These are phyloP conservation scores for Phylloporus scabripes DNA, from an alignment of 768 basidiomycete genomes.

Conservation along the genomic window DNA sequence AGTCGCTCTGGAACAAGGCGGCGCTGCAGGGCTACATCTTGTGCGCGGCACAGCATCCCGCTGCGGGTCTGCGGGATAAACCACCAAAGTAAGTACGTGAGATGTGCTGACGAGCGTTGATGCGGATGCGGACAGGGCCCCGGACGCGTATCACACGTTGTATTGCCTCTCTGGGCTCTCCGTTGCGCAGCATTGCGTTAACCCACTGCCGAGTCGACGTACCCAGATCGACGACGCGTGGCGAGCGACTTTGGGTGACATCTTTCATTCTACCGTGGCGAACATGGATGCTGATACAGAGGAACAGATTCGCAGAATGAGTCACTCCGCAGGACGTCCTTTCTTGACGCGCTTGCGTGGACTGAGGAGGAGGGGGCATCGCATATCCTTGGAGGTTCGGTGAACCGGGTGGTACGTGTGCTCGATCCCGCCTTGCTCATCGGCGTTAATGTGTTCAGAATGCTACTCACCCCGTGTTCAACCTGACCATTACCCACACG, in stretches of 20 bases:
- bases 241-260: constrained; percentile 25
- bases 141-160: constrained; percentile 94
- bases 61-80: constrained; percentile 90
- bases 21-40: constrained; percentile 88
- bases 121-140: constrained; percentile 40
- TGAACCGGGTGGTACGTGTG: constrained; percentile 56
- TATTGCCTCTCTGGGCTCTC: constrained; percentile 92
- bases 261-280: background rate
- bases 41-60: constrained; percentile 76
- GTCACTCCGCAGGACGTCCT: constrained; percentile 41
- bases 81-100: constrained; percentile 68
- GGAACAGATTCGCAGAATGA: constrained; percentile 22
- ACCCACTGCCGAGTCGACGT: constrained; percentile 38
- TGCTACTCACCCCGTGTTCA: constrained; percentile 76
- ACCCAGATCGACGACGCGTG: constrained; percentile 36
- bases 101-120: background rate
- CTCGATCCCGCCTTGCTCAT: background rate
- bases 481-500: constrained; percentile 63
- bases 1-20: constrained; percentile 47
- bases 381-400: constrained; percentile 51
- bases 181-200: constrained; percentile 76
- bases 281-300: constrained; percentile 5
- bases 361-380: constrained; percentile 57
- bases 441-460: constrained; percentile 45
- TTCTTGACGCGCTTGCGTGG: constrained; percentile 57